Percentiles rank a stretch among this genome's conserved stretches.
phyloP scores from a whole-genome alignment of 768 basidiomycete genomes.

The Termitomyces sp. region DNA sequence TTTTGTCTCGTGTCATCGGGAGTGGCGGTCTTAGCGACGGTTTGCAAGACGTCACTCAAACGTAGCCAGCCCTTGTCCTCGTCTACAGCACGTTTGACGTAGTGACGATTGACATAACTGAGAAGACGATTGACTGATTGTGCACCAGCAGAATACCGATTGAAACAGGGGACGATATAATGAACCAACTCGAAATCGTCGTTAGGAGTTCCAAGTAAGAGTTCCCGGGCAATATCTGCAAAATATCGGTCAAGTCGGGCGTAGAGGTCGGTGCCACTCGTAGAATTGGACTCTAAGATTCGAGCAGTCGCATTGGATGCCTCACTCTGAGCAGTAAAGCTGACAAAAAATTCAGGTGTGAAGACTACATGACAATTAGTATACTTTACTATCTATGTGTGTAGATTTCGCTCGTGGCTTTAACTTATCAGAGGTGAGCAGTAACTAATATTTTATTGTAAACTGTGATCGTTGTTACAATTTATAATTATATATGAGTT shows the following conservation, averaged over 20 bases:
- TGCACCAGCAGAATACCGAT: slow-evolving; percentile 63
- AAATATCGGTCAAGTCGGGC: slow-evolving; percentile 71
- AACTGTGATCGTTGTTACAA: too few species aligned
- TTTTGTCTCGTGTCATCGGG: slow-evolving; percentile 54
- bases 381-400: slow-evolving; percentile 60
- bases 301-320: slow-evolving; percentile 27
- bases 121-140: slow-evolving; percentile 67
- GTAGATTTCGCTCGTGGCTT: too few species aligned
- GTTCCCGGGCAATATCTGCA: slow-evolving; percentile 53
- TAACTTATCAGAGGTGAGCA: too few species aligned
- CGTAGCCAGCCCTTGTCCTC: slow-evolving; percentile 79
- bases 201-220: slow-evolving; percentile 56
- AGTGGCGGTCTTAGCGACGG: slow-evolving; percentile 46
- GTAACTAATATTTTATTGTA: too few species aligned
- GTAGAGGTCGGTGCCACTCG: slow-evolving; percentile 66
- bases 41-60: slow-evolving; percentile 58
- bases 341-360: slow-evolving; percentile 19
- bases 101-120: slow-evolving; percentile 76
- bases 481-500: too few species aligned
- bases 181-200: slow-evolving; percentile 64
- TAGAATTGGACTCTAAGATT: slow-evolving; percentile 22
- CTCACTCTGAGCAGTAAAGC: slow-evolving; percentile 57
- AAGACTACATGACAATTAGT: slow-evolving; percentile 13
- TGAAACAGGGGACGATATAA: slow-evolving; percentile 68
- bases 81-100: slow-evolving; percentile 70